A percentile compares a stretch with the other conserved stretches of the same genome.
Evolutionary conservation across 2,329 filamentous ascomycete genomes (phyloP).

Genomic region (Trematosphaeria pertusa): DNA sequence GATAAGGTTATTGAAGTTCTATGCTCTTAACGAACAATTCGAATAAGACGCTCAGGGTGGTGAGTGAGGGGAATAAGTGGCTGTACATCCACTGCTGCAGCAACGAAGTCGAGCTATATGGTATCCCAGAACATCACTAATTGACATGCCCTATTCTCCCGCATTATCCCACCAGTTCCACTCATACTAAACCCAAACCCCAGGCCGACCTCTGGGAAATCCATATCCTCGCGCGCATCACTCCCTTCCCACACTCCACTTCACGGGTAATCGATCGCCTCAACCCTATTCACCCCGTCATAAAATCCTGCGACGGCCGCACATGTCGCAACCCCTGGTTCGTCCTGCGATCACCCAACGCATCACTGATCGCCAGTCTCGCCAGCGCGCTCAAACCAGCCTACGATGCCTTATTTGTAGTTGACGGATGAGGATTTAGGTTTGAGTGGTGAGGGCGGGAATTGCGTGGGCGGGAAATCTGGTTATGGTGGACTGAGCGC

Average conservation of each 20-base stretch:
- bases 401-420: not conserved
- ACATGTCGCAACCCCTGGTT: not conserved
- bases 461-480: not conserved
- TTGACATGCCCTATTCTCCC: too few species aligned
- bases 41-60: not conserved
- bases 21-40: not conserved
- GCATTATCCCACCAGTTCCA: too few species aligned
- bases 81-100: not conserved
- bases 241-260: not conserved
- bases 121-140: too few species aligned
- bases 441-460: not conserved
- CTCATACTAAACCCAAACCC: too few species aligned
- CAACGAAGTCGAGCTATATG: not conserved
- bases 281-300: not conserved
- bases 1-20: not conserved
- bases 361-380: not conserved
- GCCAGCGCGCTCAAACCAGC: not conserved
- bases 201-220: not conserved
- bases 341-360: not conserved
- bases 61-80: not conserved
- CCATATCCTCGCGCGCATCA: not conserved
- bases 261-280: not conserved
- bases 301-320: not conserved
- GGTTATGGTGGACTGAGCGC: not conserved
- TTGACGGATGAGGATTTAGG: not conserved